Conservation (phyloP, 2,329 filamentous ascomycete genomes). For the Ophiostoma ulmi region DNA sequence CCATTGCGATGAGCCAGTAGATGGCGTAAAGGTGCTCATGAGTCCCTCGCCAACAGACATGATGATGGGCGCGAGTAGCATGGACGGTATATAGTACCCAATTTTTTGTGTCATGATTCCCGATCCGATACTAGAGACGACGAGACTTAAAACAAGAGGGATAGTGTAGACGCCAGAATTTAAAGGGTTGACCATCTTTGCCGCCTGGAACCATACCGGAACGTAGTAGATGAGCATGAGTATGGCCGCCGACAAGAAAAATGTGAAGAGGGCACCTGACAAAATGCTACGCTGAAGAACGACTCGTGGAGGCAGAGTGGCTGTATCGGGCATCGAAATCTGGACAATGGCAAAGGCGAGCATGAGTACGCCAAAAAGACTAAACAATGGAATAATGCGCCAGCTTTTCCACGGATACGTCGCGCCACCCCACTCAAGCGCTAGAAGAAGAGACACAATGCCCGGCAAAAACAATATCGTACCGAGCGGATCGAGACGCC, state of each 20-base stretch:
- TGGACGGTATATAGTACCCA: conserved; percentile 36
- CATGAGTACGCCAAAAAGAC: conserved; percentile 25
- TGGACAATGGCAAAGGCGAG: background rate
- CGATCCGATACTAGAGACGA: conserved; percentile 37
- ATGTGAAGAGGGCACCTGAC: conserved; percentile 3
- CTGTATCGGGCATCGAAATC: conserved; percentile 24
- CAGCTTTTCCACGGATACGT: conserved; percentile 34
- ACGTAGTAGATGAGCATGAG: conserved; percentile 25
- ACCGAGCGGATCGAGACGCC: background rate
- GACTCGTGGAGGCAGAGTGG: conserved; percentile 39
- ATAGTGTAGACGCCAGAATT: conserved; percentile 40
- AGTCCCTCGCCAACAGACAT: conserved; percentile 38
- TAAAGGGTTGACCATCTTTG: conserved; percentile 37
- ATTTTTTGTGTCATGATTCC: conserved; percentile 36
- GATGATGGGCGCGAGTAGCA: conserved; percentile 27
- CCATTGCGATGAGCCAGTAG: conserved; percentile 29
- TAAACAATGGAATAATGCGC: conserved; percentile 35
- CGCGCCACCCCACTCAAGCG: conserved; percentile 42
- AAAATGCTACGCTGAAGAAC: conserved; percentile 32
- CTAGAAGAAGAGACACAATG: conserved; percentile 41
- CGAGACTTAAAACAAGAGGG: conserved; percentile 38
- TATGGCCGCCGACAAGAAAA: conserved; percentile 14
- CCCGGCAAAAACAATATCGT: conserved; percentile 26
- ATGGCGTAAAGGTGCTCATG: conserved; percentile 37
- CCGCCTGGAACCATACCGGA: conserved; percentile 43